Evolutionary conservation across 441 rosid species (phyloP), one percentile per base, ranked within the genome.

Genomic region (Lepidium campestre): DNA sequence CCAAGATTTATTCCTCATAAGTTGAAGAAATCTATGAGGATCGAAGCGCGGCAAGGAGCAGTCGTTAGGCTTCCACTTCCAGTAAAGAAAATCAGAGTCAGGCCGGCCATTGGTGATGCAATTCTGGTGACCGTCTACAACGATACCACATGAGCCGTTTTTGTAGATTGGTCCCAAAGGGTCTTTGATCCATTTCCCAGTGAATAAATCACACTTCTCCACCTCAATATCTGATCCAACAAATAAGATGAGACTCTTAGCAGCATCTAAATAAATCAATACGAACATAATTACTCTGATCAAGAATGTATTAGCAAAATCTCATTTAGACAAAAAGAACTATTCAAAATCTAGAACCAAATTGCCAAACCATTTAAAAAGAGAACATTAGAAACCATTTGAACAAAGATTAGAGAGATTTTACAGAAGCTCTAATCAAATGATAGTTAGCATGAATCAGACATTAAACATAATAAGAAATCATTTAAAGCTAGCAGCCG

Each of bases 91-190:
- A 19, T 82, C 93, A 5, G 80, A 53, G 82, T 90, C 98, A 22
- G 91, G 88, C 31, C 97, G 73, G 7, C 98, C 97, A 71, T 93
- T 93, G 69, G 79, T 82, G 81, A 90, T 74, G 70, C 98, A 93
- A 63, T 90, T 85, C 75, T 93, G 97, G 68, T 86, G 98, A 59
- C 84, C 73, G 7, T 90, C 98, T 82, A 90, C 97, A 18, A 12
- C 25, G 4, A 93, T 86, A 10, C 70, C 67, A 75, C 97, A 93
- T 41, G 82, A 85, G 29, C 55, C 74, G 57, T 91, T 89, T 49
- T 93, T 86, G 79, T 91, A 93, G 31, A 72, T 35, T 10, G 97
- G 93, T 12, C 93, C 93, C 0, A 85, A 79, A 19, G 87, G 80
- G 34, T 89, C 80, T 4, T 88, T 85, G 36, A 91, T 59, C 99